phyloP scores from a whole-genome alignment of 2,329 filamentous ascomycete species.

The Cercospora canescens region DNA sequence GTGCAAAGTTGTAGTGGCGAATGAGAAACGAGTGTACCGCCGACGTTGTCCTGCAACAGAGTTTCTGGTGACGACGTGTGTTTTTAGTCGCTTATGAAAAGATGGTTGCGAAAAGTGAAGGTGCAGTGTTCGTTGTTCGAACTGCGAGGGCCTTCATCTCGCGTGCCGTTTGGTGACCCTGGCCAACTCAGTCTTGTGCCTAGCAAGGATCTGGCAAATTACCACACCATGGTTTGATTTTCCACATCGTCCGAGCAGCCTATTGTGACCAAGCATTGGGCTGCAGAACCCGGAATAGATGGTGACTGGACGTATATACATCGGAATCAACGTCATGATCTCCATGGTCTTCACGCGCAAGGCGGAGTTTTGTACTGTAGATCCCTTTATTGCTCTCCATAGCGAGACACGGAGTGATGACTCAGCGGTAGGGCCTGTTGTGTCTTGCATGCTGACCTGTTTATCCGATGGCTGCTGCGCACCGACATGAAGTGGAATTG shows the following conservation, averaged over 20 bases:
- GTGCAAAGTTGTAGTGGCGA: not conserved
- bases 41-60: not conserved
- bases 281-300: not conserved
- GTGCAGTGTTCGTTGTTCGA: not conserved
- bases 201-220: not conserved
- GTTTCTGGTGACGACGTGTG: not conserved
- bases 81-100: not conserved
- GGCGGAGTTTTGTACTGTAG: not conserved
- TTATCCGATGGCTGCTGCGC: not conserved
- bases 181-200: not conserved
- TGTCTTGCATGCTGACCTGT: not conserved
- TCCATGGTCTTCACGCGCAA: not conserved
- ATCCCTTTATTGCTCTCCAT: not conserved
- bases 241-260: not conserved
- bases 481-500: not conserved
- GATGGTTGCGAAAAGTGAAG: not conserved
- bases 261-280: not conserved
- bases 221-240: not conserved
- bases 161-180: not conserved
- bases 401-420: not conserved
- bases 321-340: not conserved
- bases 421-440: not conserved
- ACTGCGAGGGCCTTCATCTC: not conserved
- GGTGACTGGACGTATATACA: not conserved
- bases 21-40: not conserved